Conservation (phyloP, 2,329 filamentous ascomycete species). For the Scedosporium aurantiacum region DNA sequence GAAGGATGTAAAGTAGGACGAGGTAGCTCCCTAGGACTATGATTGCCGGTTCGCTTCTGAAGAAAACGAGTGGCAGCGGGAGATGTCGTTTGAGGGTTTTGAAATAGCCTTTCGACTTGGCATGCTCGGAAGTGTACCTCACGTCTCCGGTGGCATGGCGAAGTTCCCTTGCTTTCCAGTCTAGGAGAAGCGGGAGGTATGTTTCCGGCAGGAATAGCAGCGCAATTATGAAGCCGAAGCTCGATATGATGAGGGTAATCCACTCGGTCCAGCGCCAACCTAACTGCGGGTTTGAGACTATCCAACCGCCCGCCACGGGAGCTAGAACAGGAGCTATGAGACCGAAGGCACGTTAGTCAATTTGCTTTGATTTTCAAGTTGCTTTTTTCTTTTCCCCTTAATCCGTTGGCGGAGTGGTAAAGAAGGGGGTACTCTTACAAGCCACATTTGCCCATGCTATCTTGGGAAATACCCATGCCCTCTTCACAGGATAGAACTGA, state of each 20-base stretch:
- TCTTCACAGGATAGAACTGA: constrained; percentile 34
- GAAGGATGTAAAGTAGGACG: constrained; percentile 32
- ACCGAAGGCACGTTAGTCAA: background rate
- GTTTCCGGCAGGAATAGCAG: constrained; percentile 38
- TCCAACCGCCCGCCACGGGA: constrained; percentile 33
- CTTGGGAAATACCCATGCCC: constrained; percentile 36
- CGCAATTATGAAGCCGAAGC: constrained; percentile 19
- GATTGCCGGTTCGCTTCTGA: constrained; percentile 33
- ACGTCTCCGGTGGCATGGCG: constrained; percentile 28
- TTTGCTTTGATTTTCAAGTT: background rate
- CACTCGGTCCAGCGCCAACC: constrained; percentile 37
- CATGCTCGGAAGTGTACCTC: constrained; percentile 34
- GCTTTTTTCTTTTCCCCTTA: background rate
- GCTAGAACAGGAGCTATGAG: constrained; percentile 27
- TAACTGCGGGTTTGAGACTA: constrained; percentile 22
- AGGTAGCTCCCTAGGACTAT: constrained; percentile 33
- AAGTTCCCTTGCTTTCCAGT: constrained; percentile 31
- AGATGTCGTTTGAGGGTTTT: constrained; percentile 22
- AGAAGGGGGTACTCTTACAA: constrained; percentile 12
- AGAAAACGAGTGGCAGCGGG: constrained; percentile 30
- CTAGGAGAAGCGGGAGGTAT: constrained; percentile 32
- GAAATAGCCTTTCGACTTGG: constrained; percentile 25
- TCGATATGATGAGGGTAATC: constrained; percentile 27
- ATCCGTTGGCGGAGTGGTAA: no score
- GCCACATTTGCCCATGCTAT: constrained; percentile 33